Evolutionary conservation across 2,329 filamentous ascomycete genomes (phyloP).

Genomic region (Ascochyta viciae-villosae): DNA sequence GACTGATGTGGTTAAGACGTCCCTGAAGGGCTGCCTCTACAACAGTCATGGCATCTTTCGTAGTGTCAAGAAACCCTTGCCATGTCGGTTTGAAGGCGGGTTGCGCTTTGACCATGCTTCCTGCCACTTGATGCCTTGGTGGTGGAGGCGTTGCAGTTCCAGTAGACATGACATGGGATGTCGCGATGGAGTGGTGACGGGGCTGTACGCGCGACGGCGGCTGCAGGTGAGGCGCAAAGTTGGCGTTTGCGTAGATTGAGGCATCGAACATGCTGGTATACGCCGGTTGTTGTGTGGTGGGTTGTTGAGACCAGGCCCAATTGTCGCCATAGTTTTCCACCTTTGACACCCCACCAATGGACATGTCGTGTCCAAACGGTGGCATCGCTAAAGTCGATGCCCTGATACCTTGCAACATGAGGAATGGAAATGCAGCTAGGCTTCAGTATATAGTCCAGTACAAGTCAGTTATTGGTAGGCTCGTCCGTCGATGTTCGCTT

Average conservation of each 20-base stretch:
- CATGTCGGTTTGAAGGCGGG: constrained; percentile 67
- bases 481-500: neutral
- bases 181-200: constrained; percentile 43
- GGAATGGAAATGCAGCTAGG: constrained; percentile 18
- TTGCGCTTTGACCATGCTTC: constrained; percentile 45
- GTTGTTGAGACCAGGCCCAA: constrained; percentile 42
- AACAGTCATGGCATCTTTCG: constrained; percentile 77
- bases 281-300: constrained; percentile 31
- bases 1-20: constrained; percentile 74
- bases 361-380: constrained; percentile 45
- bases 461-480: neutral
- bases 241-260: constrained; percentile 36
- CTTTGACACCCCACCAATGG: constrained; percentile 41
- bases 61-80: constrained; percentile 71
- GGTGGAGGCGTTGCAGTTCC: constrained; percentile 41
- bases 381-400: constrained; percentile 47
- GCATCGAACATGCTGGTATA: constrained; percentile 42
- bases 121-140: constrained; percentile 36
- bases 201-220: constrained; percentile 28
- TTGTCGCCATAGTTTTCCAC: constrained; percentile 43
- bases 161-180: constrained; percentile 34
- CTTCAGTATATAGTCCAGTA: neutral
- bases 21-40: constrained; percentile 81
- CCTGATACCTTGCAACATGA: constrained; percentile 48
- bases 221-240: constrained; percentile 33